A percentile compares a stretch with the other conserved stretches of the same genome.
Conservation (phyloP, 768 basidiomycete species). For the Hericium alpestre region DNA sequence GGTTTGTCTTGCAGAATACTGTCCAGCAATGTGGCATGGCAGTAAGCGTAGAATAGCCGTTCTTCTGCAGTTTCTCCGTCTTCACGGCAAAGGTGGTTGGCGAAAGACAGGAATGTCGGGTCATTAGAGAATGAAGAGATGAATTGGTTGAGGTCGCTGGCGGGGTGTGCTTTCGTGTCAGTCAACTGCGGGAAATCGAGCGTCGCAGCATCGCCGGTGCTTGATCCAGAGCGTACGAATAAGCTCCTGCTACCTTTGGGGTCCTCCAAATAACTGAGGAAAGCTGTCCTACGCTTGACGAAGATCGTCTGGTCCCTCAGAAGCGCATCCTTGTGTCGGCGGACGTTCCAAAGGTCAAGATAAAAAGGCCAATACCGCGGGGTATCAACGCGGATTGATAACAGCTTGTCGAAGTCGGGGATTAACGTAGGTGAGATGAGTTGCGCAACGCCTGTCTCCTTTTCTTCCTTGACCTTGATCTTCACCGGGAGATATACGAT, state of each 20-base stretch:
- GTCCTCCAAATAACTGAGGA: conserved; percentile 88
- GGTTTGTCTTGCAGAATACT: conserved; percentile 89
- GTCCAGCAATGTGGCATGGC: conserved; percentile 70
- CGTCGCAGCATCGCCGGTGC: conserved; percentile 73
- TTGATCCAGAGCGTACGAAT: conserved; percentile 79
- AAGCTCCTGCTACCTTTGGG: conserved; percentile 87
- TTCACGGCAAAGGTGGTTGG: conserved; percentile 62
- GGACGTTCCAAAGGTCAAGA: conserved; percentile 61
- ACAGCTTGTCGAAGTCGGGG: conserved; percentile 73
- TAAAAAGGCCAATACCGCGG: conserved; percentile 94
- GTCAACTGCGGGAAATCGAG: conserved; percentile 77
- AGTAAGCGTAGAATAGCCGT: conserved; percentile 55
- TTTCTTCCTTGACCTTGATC: conserved; percentile 63
- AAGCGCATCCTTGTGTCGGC: conserved; percentile 58
- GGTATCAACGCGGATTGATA: conserved; percentile 81
- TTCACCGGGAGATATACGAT: conserved; percentile 90
- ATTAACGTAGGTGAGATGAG: conserved; percentile 89
- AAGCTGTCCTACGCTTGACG: conserved; percentile 87
- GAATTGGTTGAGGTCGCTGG: conserved; percentile 72
- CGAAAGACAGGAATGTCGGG: conserved; percentile 67
- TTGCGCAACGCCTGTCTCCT: conserved; percentile 53
- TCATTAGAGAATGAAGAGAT: conserved; percentile 84
- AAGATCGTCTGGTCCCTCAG: conserved; percentile 73
- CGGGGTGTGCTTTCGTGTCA: conserved; percentile 54
- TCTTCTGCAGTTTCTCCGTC: conserved; percentile 51